Base-by-base conservation (phyloP, 1,284 basidiomycete species). In the Sanghuangporus weigelae region DNA sequence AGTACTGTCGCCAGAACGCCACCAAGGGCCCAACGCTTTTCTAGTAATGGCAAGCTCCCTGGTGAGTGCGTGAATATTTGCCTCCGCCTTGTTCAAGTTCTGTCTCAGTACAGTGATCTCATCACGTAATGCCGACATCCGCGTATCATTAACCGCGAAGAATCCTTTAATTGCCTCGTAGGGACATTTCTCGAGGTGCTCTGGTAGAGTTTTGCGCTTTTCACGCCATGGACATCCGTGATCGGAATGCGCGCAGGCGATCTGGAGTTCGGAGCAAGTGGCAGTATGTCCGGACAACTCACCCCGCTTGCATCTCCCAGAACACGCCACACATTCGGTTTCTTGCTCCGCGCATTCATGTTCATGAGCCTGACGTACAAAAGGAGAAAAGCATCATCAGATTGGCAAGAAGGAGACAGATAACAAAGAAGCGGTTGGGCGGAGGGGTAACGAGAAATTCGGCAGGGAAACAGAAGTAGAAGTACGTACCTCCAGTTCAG, bases 21-120 rank as follows among this genome's bases (percentile, higher is more conserved):
- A 83, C 89, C 89, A 91, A 0, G 89, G 88, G 0, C 87, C 87
- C n/a, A 91, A 72, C 5, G 79, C 79, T 14, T 69, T 71, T 68
- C 81, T 81, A 36, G 83, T 74, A 7, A 73, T 73, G 12, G 75
- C 74, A 68, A 89, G 73, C 60, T 91, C 88, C 44, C 76, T 76
- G 58, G 76, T 78, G 69, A 84, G 73, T 5, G 73, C 72, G 26
- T 79, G 76, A 36, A 86, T 68, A 2, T 77, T 73, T 6, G 77
- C 77, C 69, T 90, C 88, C 21, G 89, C 72, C 0, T 77, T 76
- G 35, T 81, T 79, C 7, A 88, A 74, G 48, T 79, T 79, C 63
- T 79, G 77, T 42, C 81, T 79, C 44, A 91, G 76, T 14, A 81
- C 62, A n/a, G 78, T 72, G 68, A 91, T 91, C 69, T 91, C 86